phyloP scores from a whole-genome alignment of 1,139 yeast species.

The Kodamaea sp. region DNA sequence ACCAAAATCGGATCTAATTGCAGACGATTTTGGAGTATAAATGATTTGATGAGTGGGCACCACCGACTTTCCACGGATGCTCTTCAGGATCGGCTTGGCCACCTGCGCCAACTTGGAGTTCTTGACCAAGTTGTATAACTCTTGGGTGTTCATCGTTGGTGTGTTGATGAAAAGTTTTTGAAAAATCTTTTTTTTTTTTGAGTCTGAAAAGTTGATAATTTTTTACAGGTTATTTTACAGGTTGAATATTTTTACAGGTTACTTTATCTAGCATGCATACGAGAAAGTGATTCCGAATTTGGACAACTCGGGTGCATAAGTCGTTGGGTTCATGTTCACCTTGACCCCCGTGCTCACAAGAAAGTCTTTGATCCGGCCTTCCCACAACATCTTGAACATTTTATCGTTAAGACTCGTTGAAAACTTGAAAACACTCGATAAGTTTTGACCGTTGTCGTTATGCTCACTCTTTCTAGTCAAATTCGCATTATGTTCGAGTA shows the following conservation, averaged over 20 bases:
- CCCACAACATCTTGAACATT: slow-evolving; percentile 73
- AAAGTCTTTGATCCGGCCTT: slow-evolving; percentile 79
- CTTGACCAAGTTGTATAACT: slow-evolving; percentile 37
- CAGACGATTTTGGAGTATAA: slow-evolving; percentile 42
- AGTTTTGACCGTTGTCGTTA: slow-evolving; percentile 2
- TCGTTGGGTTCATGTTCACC: slow-evolving; percentile 29
- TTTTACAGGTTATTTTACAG: slow-evolving; percentile 1
- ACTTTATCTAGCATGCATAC: slow-evolving; percentile 27
- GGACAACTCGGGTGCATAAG: slow-evolving; percentile 34
- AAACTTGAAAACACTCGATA: slow-evolving; percentile 69
- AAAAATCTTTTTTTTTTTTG: neutral
- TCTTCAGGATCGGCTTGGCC: slow-evolving; percentile 38
- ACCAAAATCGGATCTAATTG: slow-evolving; percentile 43
- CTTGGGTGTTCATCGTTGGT: slow-evolving; percentile 28
- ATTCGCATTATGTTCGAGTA: slow-evolving; percentile 8
- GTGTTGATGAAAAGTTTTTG: slow-evolving; percentile 6
- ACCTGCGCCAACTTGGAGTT: slow-evolving; percentile 47
- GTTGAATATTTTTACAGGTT: slow-evolving; percentile 1
- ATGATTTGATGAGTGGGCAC: slow-evolving; percentile 46
- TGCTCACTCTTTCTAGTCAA: slow-evolving; percentile 3
- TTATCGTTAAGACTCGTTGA: slow-evolving; percentile 68
- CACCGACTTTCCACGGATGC: slow-evolving; percentile 28
- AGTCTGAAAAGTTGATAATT: neutral
- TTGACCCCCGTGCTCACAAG: slow-evolving; percentile 73
- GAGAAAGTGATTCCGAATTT: slow-evolving; percentile 41